Percentiles rank a stretch among this genome's conserved stretches.
These are phyloP conservation scores for Rubia yunnanensis DNA, from an alignment of 257 asterid genomes.

Conservation along the genomic window DNA sequence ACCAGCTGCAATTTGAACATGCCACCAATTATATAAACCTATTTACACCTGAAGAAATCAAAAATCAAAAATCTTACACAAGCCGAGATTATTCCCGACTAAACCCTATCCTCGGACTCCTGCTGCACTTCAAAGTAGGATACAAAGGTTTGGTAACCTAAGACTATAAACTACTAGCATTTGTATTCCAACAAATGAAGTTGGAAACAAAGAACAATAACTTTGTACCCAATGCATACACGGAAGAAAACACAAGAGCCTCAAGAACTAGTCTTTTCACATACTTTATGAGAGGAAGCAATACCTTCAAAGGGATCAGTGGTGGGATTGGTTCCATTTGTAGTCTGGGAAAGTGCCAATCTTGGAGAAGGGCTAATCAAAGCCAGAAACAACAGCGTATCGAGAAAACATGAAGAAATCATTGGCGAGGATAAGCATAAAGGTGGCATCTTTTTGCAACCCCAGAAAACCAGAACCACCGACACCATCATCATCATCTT, in stretches of 20 bases:
- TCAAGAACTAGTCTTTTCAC: no score
- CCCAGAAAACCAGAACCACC: constrained; percentile 2
- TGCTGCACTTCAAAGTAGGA: neutral
- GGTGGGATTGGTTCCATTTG: neutral
- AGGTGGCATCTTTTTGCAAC: neutral
- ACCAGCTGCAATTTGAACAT: constrained; percentile 29
- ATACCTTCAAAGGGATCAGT: constrained; percentile 5
- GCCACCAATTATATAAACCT: neutral
- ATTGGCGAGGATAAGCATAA: neutral
- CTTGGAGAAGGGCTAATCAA: neutral
- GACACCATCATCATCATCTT: constrained; percentile 1
- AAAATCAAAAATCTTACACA: no score
- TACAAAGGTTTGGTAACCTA: neutral
- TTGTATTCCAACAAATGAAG: neutral
- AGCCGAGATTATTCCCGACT: no score
- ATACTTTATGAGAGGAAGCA: no score
- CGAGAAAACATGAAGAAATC: neutral
- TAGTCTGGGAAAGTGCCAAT: neutral
- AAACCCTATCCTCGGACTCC: neutral
- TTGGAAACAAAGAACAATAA: neutral
- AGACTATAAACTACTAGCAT: neutral
- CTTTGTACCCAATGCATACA: neutral
- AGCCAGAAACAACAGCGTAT: neutral
- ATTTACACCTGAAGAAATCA: neutral
- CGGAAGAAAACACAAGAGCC: neutral